A percentile compares a stretch with the other conserved stretches of the same genome.
Conservation (phyloP, 257 asterid genomes). For the Solanum gracilifrons region DNA sequence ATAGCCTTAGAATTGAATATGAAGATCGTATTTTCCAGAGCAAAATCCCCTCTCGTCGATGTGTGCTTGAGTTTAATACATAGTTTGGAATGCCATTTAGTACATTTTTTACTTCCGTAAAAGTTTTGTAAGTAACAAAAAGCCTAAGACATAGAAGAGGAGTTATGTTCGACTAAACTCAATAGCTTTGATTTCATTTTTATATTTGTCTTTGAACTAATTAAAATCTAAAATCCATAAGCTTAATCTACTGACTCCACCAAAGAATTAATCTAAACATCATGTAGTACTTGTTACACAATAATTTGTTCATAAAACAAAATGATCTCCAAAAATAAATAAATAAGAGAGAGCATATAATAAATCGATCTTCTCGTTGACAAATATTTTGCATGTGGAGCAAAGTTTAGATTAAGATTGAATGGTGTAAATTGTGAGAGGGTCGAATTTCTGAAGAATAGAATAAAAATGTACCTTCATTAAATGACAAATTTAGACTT, state of each 20-base stretch:
- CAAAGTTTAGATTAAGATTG: not conserved
- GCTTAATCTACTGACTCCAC: not conserved
- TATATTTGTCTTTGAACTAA: not conserved
- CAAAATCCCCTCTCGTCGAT: not conserved
- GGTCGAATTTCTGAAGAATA: not conserved
- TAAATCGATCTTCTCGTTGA: not conserved
- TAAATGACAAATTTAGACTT: constrained; percentile 2
- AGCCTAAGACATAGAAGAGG: no score
- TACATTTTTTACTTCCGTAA: no score
- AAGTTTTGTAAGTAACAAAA: not conserved
- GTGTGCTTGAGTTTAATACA: not conserved
- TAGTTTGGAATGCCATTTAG: not conserved
- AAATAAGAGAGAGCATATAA: not conserved
- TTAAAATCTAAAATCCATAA: not conserved
- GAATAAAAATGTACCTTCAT: not conserved
- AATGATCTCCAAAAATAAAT: not conserved
- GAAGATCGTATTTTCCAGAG: not conserved
- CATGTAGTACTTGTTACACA: not conserved
- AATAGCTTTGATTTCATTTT: no score
- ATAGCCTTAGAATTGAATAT: no score
- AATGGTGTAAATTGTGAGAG: not conserved
- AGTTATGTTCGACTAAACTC: not conserved
- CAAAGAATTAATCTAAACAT: not conserved
- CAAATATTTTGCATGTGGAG: not conserved
- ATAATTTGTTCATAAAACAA: not conserved